A percentile compares a stretch with the other conserved stretches of the same genome.
These are phyloP conservation scores for Adansonia rubrostipa DNA, from an alignment of 441 rosid genomes.

Conservation along the genomic window DNA sequence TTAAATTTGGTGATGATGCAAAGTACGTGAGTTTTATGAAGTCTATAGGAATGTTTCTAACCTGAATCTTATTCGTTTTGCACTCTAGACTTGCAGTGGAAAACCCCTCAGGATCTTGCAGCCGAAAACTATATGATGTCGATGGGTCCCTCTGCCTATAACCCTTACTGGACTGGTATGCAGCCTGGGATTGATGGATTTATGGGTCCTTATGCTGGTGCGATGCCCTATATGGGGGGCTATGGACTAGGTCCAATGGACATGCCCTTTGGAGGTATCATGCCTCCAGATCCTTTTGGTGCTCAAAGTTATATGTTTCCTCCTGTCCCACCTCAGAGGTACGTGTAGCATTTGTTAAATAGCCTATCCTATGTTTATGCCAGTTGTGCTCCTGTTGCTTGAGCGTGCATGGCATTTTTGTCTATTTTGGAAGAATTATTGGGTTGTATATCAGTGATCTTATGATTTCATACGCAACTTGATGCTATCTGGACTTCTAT, in stretches of 20 bases:
- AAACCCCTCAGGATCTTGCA: constrained; percentile 69
- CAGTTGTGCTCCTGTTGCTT: background rate
- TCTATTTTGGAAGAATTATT: background rate
- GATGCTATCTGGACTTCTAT: background rate
- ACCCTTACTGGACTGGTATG: constrained; percentile 83
- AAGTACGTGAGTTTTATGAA: background rate
- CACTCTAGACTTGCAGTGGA: constrained; percentile 79
- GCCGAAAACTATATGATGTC: constrained; percentile 93
- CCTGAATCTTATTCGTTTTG: constrained; percentile 29
- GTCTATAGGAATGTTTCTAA: background rate
- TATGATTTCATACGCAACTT: background rate
- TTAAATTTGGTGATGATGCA: constrained; percentile 7
- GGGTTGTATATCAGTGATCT: background rate
- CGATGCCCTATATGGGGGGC: constrained; percentile 78
- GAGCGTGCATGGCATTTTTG: background rate
- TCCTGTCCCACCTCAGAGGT: constrained; percentile 68
- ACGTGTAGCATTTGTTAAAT: constrained; percentile 10
- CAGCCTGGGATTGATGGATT: constrained; percentile 88
- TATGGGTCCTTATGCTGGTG: constrained; percentile 64
- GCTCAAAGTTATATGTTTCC: constrained; percentile 70
- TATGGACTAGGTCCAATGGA: constrained; percentile 75
- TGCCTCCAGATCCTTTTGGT: constrained; percentile 70
- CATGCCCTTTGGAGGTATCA: constrained; percentile 62
- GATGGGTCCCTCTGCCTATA: constrained; percentile 69
- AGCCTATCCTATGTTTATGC: background rate